phyloP scores from a whole-genome alignment of 768 basidiomycete species.

The Hortiboletus campestris region DNA sequence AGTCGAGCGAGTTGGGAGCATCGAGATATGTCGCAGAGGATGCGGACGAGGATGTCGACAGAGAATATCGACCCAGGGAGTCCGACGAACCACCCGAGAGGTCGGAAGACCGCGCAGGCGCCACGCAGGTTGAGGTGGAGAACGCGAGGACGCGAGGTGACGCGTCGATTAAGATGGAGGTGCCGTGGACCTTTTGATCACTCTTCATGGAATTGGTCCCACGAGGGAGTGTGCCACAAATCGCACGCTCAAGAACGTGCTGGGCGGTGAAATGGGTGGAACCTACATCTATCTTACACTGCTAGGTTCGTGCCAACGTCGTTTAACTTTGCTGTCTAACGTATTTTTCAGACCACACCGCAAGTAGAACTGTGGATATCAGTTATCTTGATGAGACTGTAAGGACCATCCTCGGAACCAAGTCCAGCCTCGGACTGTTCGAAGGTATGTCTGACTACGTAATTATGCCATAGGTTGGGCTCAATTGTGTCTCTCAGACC shows the following conservation, averaged over 20 bases:
- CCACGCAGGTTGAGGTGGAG: too few relatives aligned
- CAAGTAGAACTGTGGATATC: too few relatives aligned
- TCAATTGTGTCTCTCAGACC: constrained; percentile 23
- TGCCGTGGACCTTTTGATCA: constrained; percentile 56
- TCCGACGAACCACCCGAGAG: too few relatives aligned
- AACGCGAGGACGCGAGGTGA: too few relatives aligned
- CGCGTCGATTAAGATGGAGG: constrained; percentile 45
- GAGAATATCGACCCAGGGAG: too few relatives aligned
- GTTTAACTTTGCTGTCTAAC: not conserved
- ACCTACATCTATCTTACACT: constrained; percentile 59
- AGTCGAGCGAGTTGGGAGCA: too few relatives aligned
- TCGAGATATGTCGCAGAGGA: too few relatives aligned
- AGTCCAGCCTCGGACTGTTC: constrained; percentile 41
- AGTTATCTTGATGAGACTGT: too few relatives aligned
- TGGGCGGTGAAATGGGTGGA: constrained; percentile 24
- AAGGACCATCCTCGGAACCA: constrained; percentile 40
- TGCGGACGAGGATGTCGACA: too few relatives aligned
- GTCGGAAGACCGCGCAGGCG: too few relatives aligned
- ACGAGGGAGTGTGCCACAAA: constrained; percentile 63
- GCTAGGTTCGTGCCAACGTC: constrained; percentile 39
- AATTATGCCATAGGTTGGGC: not conserved
- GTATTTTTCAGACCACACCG: not conserved
- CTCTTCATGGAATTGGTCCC: constrained; percentile 53
- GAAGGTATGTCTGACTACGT: constrained; percentile 46
- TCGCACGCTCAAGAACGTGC: constrained; percentile 24